These are phyloP conservation scores for Metahyphopichia silvanorum DNA, from an alignment of 805 yeast genomes.

Conservation along the genomic window DNA sequence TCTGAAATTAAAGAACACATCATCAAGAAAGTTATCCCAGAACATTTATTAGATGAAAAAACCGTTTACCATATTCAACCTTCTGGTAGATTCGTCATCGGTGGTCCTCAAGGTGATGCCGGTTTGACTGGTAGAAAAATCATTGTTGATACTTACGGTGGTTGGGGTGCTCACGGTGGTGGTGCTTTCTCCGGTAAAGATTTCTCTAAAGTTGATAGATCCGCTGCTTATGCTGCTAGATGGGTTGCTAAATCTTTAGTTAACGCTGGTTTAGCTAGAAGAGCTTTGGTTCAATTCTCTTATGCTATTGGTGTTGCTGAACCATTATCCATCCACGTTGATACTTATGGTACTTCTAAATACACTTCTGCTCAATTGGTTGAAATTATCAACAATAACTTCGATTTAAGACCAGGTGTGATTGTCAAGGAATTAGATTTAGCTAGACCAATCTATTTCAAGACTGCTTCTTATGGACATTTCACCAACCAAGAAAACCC, in stretches of 20 bases:
- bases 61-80: slow-evolving; percentile 99
- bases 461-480: slow-evolving; percentile 99
- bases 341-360: slow-evolving; percentile 96
- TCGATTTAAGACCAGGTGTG: slow-evolving; percentile 99
- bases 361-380: slow-evolving; percentile 87
- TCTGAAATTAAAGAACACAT: slow-evolving; percentile 71
- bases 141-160: slow-evolving; percentile 99
- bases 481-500: slow-evolving; percentile 98
- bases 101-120: slow-evolving; percentile 99
- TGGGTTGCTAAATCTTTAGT: slow-evolving; percentile 99
- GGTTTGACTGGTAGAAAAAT: slow-evolving; percentile 99
- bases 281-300: slow-evolving; percentile 97
- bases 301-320: slow-evolving; percentile 99
- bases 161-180: slow-evolving; percentile 99
- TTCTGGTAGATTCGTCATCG: slow-evolving; percentile 98
- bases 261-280: slow-evolving; percentile 89
- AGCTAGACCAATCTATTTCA: slow-evolving; percentile 98
- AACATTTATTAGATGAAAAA: slow-evolving; percentile 84
- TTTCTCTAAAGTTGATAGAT: slow-evolving; percentile 99
- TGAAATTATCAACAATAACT: slow-evolving; percentile 86
- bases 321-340: slow-evolving; percentile 96
- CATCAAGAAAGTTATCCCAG: slow-evolving; percentile 90
- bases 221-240: slow-evolving; percentile 99
- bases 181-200: slow-evolving; percentile 99
- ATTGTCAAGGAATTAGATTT: slow-evolving; percentile 94